These are phyloP conservation scores for Aspergillus ostianus DNA, from an alignment of 495 filamentous ascomycete species.

Conservation along the genomic window DNA sequence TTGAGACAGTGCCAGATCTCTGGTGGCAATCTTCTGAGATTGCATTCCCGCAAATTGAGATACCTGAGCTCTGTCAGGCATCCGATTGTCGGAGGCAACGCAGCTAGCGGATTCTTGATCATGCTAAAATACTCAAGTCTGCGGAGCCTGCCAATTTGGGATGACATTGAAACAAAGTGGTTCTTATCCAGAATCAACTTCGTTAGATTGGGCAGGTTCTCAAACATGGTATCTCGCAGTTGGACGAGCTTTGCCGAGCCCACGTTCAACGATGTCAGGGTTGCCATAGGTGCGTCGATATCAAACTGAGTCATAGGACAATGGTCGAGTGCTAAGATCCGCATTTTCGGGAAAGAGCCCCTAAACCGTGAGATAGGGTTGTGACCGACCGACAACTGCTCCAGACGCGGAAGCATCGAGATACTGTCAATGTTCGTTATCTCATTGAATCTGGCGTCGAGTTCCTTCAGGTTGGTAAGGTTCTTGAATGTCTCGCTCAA, in stretches of 20 bases:
- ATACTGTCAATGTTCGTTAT: constrained; percentile 84
- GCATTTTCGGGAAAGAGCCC: constrained; percentile 79
- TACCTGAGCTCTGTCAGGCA: constrained; percentile 78
- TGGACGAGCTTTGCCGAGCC: constrained; percentile 83
- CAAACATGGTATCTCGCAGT: constrained; percentile 80
- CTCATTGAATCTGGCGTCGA: constrained; percentile 90
- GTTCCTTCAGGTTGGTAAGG: constrained; percentile 76
- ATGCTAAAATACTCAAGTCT: constrained; percentile 91
- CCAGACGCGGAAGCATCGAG: constrained; percentile 76
- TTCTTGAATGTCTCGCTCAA: constrained; percentile 68
- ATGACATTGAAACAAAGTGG: constrained; percentile 85
- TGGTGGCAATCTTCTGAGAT: constrained; percentile 78
- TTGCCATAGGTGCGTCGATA: constrained; percentile 71
- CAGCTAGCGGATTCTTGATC: constrained; percentile 80
- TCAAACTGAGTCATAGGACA: constrained; percentile 94
- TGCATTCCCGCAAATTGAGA: constrained; percentile 88
- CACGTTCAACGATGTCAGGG: constrained; percentile 79
- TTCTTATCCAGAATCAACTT: constrained; percentile 92
- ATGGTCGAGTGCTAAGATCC: constrained; percentile 81
- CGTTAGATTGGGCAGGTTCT: constrained; percentile 79
- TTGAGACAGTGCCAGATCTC: constrained; percentile 91
- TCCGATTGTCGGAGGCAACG: constrained; percentile 81
- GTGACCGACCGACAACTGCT: constrained; percentile 84
- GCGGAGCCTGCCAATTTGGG: constrained; percentile 77
- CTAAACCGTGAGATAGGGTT: constrained; percentile 86